phyloP scores from a whole-genome alignment of 345 rosid genomes.

The Linum lewisii region DNA sequence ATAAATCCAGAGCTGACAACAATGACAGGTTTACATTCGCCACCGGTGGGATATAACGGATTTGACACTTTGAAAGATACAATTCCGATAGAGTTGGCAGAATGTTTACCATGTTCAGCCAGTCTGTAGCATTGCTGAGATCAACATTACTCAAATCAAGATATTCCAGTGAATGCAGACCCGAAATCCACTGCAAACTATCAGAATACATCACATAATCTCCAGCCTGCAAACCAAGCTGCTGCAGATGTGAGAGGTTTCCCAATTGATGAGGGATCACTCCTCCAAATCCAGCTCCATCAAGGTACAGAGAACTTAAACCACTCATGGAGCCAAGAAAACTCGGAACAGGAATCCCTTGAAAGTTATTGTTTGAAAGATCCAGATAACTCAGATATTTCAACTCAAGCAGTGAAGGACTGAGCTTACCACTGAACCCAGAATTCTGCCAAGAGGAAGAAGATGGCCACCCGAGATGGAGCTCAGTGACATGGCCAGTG shows the following conservation, averaged over 20 bases:
- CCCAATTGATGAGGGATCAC: constrained; percentile 6
- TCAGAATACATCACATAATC: neutral
- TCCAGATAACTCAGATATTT: constrained; percentile 13
- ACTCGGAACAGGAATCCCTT: constrained; percentile 2
- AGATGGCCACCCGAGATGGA: neutral
- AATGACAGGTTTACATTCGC: too few relatives aligned
- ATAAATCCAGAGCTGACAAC: too few relatives aligned
- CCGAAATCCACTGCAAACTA: constrained; percentile 2
- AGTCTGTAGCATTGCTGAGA: neutral
- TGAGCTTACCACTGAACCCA: constrained; percentile 5
- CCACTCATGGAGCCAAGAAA: constrained; percentile 10
- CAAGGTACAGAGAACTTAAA: constrained; percentile 10
- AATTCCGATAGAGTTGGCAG: constrained; percentile 10
- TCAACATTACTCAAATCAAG: constrained; percentile 8
- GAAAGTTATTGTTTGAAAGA: constrained; percentile 10
- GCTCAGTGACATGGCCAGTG: neutral
- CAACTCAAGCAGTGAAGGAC: constrained; percentile 8
- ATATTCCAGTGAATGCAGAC: constrained; percentile 4
- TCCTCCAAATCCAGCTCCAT: constrained; percentile 1
- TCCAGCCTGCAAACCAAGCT: constrained; percentile 8
- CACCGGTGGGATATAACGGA: neutral
- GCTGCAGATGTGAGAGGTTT: constrained; percentile 11
- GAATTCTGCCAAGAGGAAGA: neutral
- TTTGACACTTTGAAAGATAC: constrained; percentile 4
- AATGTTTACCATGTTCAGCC: constrained; percentile 9